These are phyloP conservation scores for Alternaria sp. DNA, from an alignment of 2,329 filamentous ascomycete genomes.

Conservation along the genomic window DNA sequence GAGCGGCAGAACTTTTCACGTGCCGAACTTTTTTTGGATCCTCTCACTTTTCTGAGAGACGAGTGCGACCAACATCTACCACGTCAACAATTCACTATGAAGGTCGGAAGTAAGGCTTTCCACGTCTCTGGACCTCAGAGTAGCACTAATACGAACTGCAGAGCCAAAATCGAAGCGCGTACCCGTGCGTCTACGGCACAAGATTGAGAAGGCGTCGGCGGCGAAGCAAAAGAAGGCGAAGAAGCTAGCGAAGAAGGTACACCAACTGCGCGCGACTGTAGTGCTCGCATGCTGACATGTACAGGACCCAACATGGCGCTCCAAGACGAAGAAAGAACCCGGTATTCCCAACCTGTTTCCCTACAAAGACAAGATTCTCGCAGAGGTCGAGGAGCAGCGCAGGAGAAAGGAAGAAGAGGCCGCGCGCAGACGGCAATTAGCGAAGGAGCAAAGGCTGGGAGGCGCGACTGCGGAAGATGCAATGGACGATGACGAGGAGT, in stretches of 20 bases:
- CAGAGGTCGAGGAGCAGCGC: constrained; percentile 92
- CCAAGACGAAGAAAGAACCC: constrained; percentile 95
- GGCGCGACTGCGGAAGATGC: constrained; percentile 49
- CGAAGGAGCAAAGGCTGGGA: constrained; percentile 57
- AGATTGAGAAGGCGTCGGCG: constrained; percentile 91
- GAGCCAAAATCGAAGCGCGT: constrained; percentile 95
- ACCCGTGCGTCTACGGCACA: constrained; percentile 88
- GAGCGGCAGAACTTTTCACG: constrained; percentile 15
- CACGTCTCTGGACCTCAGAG: fast-evolving
- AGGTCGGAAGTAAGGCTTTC: constrained; percentile 52
- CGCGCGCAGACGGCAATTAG: constrained; percentile 73
- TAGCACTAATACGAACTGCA: constrained; percentile 50
- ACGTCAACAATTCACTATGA: constrained; percentile 43
- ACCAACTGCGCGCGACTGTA: background rate
- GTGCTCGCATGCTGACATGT: constrained; percentile 28
- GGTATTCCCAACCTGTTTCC: constrained; percentile 98
- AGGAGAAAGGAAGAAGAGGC: constrained; percentile 80
- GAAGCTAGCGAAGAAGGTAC: constrained; percentile 85
- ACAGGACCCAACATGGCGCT: constrained; percentile 93
- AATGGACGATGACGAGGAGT: constrained; percentile 49
- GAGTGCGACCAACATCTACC: constrained; percentile 20
- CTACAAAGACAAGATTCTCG: constrained; percentile 93
- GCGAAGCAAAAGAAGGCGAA: constrained; percentile 90
- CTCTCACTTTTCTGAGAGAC: constrained; percentile 32
- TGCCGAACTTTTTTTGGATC: constrained; percentile 27